These are phyloP conservation scores for Lodderomyces pseudojiufengensis DNA, from an alignment of 1,139 yeast genomes.

Conservation along the genomic window DNA sequence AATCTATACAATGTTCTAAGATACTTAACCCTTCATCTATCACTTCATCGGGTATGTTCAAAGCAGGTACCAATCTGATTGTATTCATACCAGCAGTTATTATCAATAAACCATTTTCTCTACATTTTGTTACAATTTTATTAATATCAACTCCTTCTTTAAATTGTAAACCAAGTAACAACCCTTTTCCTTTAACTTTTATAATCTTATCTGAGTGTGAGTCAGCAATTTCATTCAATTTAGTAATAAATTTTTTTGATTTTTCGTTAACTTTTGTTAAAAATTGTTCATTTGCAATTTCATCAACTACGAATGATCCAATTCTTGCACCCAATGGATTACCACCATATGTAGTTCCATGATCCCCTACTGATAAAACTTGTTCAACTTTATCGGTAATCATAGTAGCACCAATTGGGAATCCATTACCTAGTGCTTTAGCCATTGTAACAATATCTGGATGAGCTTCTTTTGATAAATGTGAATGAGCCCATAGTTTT, in stretches of 20 bases:
- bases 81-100: constrained; percentile 93
- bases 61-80: constrained; percentile 86
- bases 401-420: constrained; percentile 93
- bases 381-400: constrained; percentile 74
- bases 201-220: constrained; percentile 53
- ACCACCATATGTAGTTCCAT: constrained; percentile 97
- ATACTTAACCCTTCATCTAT: constrained; percentile 68
- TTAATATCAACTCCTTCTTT: constrained; percentile 53
- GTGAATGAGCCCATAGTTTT: constrained; percentile 85
- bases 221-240: constrained; percentile 49
- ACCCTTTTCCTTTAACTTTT: constrained; percentile 83
- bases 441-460: constrained; percentile 95
- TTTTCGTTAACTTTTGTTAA: constrained; percentile 56
- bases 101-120: constrained; percentile 75
- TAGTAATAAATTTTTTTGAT: constrained; percentile 50
- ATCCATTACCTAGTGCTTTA: constrained; percentile 96
- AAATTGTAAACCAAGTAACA: constrained; percentile 80
- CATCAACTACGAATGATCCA: constrained; percentile 69
- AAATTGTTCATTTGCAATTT: constrained; percentile 59
- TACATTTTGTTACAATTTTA: constrained; percentile 62
- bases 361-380: constrained; percentile 82
- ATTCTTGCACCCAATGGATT: constrained; percentile 88
- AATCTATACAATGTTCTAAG: constrained; percentile 33
- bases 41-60: constrained; percentile 70
- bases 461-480: constrained; percentile 70